Percentiles rank a stretch among this genome's conserved stretches.
phyloP scores from a whole-genome alignment of 2,329 filamentous ascomycete species.

The Neocatenulostroma microsporum region DNA sequence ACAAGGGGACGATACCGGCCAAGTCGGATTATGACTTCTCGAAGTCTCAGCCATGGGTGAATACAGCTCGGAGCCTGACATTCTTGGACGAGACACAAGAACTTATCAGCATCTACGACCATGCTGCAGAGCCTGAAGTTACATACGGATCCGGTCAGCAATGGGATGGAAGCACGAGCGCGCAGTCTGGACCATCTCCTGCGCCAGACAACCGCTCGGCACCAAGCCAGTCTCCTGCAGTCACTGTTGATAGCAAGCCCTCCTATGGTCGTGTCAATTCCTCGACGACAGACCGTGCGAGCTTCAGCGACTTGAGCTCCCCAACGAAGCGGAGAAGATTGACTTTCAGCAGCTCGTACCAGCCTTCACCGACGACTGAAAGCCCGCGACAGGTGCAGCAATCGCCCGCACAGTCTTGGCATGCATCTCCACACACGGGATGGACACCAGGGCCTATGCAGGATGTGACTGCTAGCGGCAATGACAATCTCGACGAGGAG shows the following conservation, averaged over 20 bases:
- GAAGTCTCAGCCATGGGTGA: constrained; percentile 25
- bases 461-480: background rate
- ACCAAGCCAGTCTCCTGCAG: constrained; percentile 2
- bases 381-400: background rate
- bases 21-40: constrained; percentile 27
- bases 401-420: constrained; percentile 16
- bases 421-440: constrained; percentile 12
- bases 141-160: too few species aligned
- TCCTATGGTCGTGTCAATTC: constrained; percentile 1
- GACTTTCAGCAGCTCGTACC: constrained; percentile 15
- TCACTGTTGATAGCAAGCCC: too few species aligned
- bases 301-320: constrained; percentile 2
- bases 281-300: background rate
- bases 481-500: too few species aligned
- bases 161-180: constrained; percentile 1
- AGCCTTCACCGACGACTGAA: constrained; percentile 10
- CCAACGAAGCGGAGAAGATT: constrained; percentile 13
- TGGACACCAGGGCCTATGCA: constrained; percentile 16
- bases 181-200: too few species aligned
- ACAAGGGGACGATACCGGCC: constrained; percentile 17
- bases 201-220: background rate
- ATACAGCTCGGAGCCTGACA: constrained; percentile 22
- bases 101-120: constrained; percentile 27
- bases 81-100: constrained; percentile 29
- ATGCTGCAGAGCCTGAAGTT: constrained; percentile 19